These are phyloP conservation scores for Lachancea fermentati DNA, from an alignment of 805 yeast species.

Conservation along the genomic window DNA sequence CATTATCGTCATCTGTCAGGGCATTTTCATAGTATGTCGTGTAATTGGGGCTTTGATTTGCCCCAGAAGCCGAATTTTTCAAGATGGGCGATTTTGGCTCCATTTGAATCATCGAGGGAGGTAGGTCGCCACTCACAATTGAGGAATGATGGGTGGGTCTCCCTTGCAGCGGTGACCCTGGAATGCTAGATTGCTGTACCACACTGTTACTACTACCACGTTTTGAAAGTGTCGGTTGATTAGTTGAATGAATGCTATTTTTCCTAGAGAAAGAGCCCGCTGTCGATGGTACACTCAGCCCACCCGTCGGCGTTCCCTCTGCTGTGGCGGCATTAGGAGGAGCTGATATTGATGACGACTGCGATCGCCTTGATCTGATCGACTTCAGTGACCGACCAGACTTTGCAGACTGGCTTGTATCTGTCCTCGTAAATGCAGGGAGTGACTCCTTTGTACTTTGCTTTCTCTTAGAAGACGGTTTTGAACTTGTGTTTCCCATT, in stretches of 20 bases:
- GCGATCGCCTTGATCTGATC: slow-evolving; percentile 22
- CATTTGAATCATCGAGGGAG: slow-evolving; percentile 63
- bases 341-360: slow-evolving; percentile 3
- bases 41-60: slow-evolving; percentile 2
- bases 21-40: slow-evolving; percentile 28
- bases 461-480: slow-evolving; percentile 21
- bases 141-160: slow-evolving; percentile 14
- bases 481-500: slow-evolving; percentile 52
- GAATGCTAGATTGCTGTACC: slow-evolving; percentile 3
- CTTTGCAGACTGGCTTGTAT: slow-evolving; percentile 47
- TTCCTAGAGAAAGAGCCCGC: slow-evolving; percentile 5
- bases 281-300: slow-evolving; percentile 3
- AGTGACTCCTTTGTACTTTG: slow-evolving; percentile 13
- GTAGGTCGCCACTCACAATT: slow-evolving; percentile 38
- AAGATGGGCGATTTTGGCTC: slow-evolving; percentile 73
- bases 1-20: slow-evolving; percentile 28
- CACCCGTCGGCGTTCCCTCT: not conserved
- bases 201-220: slow-evolving; percentile 9
- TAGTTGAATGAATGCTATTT: slow-evolving; percentile 4
- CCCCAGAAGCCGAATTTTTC: slow-evolving; percentile 31
- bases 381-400: slow-evolving; percentile 39
- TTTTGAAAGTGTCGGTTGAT: slow-evolving; percentile 10
- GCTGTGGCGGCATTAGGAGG: slow-evolving; percentile 4
- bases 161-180: not conserved
- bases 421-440: slow-evolving; percentile 48